Conservation (phyloP, 768 basidiomycete genomes). For the Hygrocybe coccinea region DNA sequence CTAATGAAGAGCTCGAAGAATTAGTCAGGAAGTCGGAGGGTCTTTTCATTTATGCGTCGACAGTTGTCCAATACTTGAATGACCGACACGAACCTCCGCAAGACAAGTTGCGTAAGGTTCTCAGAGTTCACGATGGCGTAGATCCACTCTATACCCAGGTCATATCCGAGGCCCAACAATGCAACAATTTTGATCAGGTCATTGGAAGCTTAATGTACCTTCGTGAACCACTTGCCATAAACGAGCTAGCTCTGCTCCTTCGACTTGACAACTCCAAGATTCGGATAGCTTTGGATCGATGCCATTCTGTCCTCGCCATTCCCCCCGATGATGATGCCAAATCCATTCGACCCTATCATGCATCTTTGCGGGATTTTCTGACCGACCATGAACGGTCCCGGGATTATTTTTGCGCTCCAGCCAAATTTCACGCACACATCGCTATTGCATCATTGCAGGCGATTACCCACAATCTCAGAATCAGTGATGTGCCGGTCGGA, state of each 20-base stretch:
- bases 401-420: too few relatives aligned
- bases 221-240: neutral
- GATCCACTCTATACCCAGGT: constrained; percentile 14
- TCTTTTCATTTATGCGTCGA: constrained; percentile 7
- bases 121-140: constrained; percentile 4
- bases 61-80: constrained; percentile 1
- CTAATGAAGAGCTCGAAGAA: neutral
- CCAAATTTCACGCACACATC: too few relatives aligned
- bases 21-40: constrained; percentile 1
- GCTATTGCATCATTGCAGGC: too few relatives aligned
- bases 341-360: constrained; percentile 29
- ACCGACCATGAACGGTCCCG: too few relatives aligned
- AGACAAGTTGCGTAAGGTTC: constrained; percentile 1
- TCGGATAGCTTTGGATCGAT: neutral
- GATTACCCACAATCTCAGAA: too few relatives aligned
- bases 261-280: constrained; percentile 1
- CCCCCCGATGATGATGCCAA: constrained; percentile 10
- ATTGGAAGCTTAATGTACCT: constrained; percentile 9
- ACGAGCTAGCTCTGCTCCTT: constrained; percentile 2
- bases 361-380: too few relatives aligned
- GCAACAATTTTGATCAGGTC: neutral
- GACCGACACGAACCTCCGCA: constrained; percentile 1
- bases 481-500: too few relatives aligned
- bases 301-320: constrained; percentile 13
- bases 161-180: neutral